Evolutionary conservation across 805 yeast species (phyloP), one percentile per base, ranked within the genome.

Genomic region (Sugiyamaella floridensis): DNA sequence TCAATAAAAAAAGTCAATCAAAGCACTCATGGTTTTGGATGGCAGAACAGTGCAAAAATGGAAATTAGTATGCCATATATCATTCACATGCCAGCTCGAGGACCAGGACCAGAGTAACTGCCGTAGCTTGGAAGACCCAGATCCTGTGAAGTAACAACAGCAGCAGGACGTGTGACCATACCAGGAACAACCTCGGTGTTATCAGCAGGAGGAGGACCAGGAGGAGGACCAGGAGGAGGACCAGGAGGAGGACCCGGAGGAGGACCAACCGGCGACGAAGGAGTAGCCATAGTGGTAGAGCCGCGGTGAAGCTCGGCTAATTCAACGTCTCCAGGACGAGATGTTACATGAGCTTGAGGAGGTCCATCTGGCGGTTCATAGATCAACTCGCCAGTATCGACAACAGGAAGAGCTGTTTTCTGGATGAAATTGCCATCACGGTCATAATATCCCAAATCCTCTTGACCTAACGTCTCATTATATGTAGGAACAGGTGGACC

Each of bases 371-470:
- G 37, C 4, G 37, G 37, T 14, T 32, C 37, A 14, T 32, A 32
- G 4, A 4, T 32, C n/a, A 32, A 14, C 4, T 32, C 37, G 4
- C 37, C 37, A 8, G 37, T 32, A 32, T 14, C 9, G 37, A 11
- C n/a, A 11, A 10, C 4, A 14, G 12, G n/a, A 32, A 14, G n/a
- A 3, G n/a, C n/a, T 10, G 37, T 14, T 14, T 32, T 32, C n/a
- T 32, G 37, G 37, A 32, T 8, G 37, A 65, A 67, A 55, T 65
- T 64, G 37, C 89, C 96, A 34, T 74, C 65, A 37, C 69, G 71
- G 64, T 86, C 93, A 60, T 85, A 87, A 65, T 77, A 83, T 0
- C 95, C 96, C 64, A 85, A 79, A 64, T 89, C 96, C 65, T 65
- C 44, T 52, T 49, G 60, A 40, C 63, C 61, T 7, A 60, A 54